These are phyloP conservation scores for Mikania micrantha DNA, from an alignment of 129 eudicot genomes.

Conservation along the genomic window DNA sequence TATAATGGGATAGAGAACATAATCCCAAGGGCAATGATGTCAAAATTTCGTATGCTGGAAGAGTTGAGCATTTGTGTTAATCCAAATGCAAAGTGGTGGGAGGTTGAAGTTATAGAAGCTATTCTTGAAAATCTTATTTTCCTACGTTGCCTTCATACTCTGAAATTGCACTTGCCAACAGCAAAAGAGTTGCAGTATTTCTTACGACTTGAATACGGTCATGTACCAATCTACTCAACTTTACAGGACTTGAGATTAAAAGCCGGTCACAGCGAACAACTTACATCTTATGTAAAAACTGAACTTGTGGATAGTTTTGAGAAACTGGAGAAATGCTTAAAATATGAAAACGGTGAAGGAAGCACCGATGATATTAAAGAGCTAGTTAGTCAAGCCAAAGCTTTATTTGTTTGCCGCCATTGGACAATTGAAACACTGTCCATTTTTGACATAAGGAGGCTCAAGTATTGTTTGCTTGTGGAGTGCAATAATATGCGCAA, in stretches of 20 bases:
- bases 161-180: conserved; percentile 27
- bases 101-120: conserved; percentile 11
- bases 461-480: no score
- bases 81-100: conserved; percentile 26
- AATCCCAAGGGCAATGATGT: conserved; percentile 18
- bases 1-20: neutral
- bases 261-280: conserved; percentile 16
- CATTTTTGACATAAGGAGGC: no score
- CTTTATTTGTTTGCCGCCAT: no score
- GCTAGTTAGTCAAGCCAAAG: no score
- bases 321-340: conserved; percentile 23
- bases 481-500: no score
- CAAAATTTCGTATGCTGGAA: conserved; percentile 21
- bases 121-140: conserved; percentile 5
- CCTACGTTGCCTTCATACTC: conserved; percentile 11
- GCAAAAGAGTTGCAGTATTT: conserved; percentile 8
- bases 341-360: no score
- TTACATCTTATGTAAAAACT: conserved; percentile 19
- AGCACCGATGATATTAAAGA: no score
- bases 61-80: no score
- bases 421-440: no score
- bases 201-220: conserved; percentile 18
- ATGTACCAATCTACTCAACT: conserved; percentile 4
- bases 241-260: conserved; percentile 20
- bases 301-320: conserved; percentile 18